These are phyloP conservation scores for Gnomoniopsis sp. DNA, from an alignment of 2,329 filamentous ascomycete genomes.

Conservation along the genomic window DNA sequence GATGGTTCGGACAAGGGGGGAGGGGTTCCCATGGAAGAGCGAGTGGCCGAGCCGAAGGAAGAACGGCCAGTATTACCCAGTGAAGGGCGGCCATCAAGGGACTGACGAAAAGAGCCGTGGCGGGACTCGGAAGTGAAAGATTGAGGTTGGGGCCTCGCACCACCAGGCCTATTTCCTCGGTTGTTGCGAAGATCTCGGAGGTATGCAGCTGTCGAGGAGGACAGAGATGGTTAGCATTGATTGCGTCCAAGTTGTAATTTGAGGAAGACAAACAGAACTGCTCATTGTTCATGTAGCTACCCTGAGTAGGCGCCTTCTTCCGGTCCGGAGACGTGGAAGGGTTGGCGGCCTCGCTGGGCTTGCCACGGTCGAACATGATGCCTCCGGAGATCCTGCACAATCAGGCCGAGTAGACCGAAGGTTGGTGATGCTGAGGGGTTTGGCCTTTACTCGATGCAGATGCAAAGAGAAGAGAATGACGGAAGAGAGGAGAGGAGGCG, in stretches of 20 bases:
- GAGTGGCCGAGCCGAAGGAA: constrained; percentile 31
- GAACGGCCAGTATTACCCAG: constrained; percentile 27
- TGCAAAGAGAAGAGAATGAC: constrained; percentile 17
- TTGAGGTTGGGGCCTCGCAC: constrained; percentile 61
- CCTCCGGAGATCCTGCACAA: constrained; percentile 19
- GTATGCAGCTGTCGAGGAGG: constrained; percentile 56
- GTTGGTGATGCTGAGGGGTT: constrained; percentile 10
- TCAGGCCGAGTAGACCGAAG: constrained; percentile 18
- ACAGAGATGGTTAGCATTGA: constrained; percentile 18
- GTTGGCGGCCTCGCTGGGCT: constrained; percentile 29
- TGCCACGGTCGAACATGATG: constrained; percentile 31
- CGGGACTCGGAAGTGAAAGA: constrained; percentile 21
- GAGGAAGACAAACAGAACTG: constrained; percentile 56
- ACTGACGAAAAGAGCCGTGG: constrained; percentile 31
- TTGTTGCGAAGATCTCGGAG: constrained; percentile 68
- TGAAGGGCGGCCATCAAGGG: constrained; percentile 27
- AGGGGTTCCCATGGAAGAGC: constrained; percentile 24
- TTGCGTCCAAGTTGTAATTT: constrained; percentile 5
- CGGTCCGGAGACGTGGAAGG: constrained; percentile 31
- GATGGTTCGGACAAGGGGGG: constrained; percentile 23
- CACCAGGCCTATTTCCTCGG: constrained; percentile 64
- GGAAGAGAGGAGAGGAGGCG: constrained; percentile 5
- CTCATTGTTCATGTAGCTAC: constrained; percentile 63
- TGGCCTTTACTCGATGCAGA: constrained; percentile 12
- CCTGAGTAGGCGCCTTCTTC: constrained; percentile 59